Evolutionary conservation across 2,329 filamentous ascomycete genomes (phyloP), one percentile per base, ranked within the genome.

Genomic region (Drechmeria coniospora): DNA sequence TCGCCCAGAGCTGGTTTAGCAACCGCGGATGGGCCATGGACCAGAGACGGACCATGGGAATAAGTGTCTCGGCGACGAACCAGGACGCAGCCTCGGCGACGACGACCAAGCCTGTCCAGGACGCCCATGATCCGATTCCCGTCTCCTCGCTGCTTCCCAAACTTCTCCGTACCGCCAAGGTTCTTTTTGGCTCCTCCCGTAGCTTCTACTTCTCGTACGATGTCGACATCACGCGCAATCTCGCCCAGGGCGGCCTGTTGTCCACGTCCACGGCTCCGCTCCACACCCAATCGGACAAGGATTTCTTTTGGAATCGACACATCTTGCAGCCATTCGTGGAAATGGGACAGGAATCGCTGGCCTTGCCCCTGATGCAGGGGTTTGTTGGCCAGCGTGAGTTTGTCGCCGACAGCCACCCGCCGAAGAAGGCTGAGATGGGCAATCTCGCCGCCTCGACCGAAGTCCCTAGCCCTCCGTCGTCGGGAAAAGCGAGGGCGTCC

Each of bases 201-300:
- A 94, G 82, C 49, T 95, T 94, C 51, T 95, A 79, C 59, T 98
- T 87, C 50, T 86, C 86, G 1, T 94, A 98, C 49, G 90, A 98
- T 38, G 68, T 87, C 47, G 86, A 98, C 47, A 69, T 98, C 27
- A 95, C 90, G 1, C 69, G 77, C 31, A 74, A 68, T 36, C 43
- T 73, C 30, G 52, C 54, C 3, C 59, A 50, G 25, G 35, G 40
- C 17, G 29, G 40, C 0, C 26, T 34, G 11, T 22, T 42, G 9
- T 25, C 38, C 1, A 40, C 33, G n/a, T 31, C 37, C 6, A 41
- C 46, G 15, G 23, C 39, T 4, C 75, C 84, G 5, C 57, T 93
- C 4, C 68, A 82, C 48, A 70, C 70, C 36, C 64, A 70, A 32
- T 83, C 77, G 14, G 82, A 94, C 48, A 67, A 71, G 18, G 53